Evolutionary conservation across 495 filamentous ascomycete genomes (phyloP), one percentile per base, ranked within the genome.

Genomic region (Thermothielavioides terrestris): DNA sequence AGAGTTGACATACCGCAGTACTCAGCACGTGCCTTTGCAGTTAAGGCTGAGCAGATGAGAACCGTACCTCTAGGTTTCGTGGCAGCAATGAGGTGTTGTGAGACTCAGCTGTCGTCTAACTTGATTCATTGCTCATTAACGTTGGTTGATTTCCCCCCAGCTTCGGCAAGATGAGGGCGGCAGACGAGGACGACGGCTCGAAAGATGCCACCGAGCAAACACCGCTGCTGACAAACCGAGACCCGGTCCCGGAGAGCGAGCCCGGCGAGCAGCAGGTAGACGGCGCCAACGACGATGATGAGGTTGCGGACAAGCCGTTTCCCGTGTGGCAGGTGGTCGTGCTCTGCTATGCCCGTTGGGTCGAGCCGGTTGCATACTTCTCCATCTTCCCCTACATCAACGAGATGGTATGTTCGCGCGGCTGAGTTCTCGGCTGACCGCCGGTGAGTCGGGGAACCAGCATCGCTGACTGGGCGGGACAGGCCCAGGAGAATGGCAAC

Each of bases 281-380:
- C 26, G 56, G 58, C 30, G 36, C 20, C 34, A 61, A 69, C 12
- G 58, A 62, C 30, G 22, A n/a, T 44, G 26, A 28, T 14, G 39
- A 56, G 3, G 38, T 36, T 34, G 66, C 66, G 4, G 57, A 65
- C 49, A 68, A 63, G 43, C 75, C 80, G 8, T 53, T 88, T 12
- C 82, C 81, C 10, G 66, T 67, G 44, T 18, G 52, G 9, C 84
- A 87, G 58, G 76, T 88, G 34, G 54, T 81, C 34, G 61, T 83
- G 3, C 76, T 88, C 18, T 86, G 84, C 65, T 84, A 76, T 59
- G 78, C 79, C 1, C 74, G 82, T 9, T 60, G 81, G n/a, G 63
- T 85, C n/a, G 84, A 88, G 63, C 84, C 84, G 4, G 69, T 86
- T 27, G 80, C 82, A 14, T 88, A 82, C 67, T 88, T 87, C 67